A percentile compares a stretch with the other conserved stretches of the same genome.
These are phyloP conservation scores for Cercospora nicotianae DNA, from an alignment of 2,329 filamentous ascomycete genomes.

Conservation along the genomic window DNA sequence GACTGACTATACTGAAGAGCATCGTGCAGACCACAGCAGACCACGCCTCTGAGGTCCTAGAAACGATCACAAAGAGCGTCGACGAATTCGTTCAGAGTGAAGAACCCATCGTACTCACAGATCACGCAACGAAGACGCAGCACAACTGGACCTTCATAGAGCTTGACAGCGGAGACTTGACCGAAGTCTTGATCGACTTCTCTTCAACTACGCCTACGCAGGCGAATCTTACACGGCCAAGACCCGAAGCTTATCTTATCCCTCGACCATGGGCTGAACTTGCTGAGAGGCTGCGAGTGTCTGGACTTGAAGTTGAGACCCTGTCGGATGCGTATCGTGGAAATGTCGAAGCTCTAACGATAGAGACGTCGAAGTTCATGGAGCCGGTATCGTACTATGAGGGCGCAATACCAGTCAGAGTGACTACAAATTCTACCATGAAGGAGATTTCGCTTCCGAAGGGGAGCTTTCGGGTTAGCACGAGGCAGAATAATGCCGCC, in stretches of 20 bases:
- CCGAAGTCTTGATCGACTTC: constrained; percentile 40
- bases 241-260: constrained; percentile 41
- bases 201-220: constrained; percentile 39
- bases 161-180: constrained; percentile 35
- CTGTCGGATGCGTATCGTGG: constrained; percentile 35
- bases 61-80: constrained; percentile 36
- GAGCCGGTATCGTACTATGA: constrained; percentile 37
- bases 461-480: constrained; percentile 40
- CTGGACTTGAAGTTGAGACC: constrained; percentile 39
- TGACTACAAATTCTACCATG: constrained; percentile 34
- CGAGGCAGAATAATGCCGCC: constrained; percentile 42
- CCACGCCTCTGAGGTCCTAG: constrained; percentile 32
- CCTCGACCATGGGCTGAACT: constrained; percentile 40
- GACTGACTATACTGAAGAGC: constrained; percentile 39
- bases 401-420: constrained; percentile 37
- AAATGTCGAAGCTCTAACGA: constrained; percentile 40
- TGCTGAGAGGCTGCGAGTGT: constrained; percentile 36
- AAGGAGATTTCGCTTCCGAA: constrained; percentile 35
- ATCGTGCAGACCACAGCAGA: constrained; percentile 40
- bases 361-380: constrained; percentile 35
- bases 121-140: constrained; percentile 33
- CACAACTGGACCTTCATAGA: constrained; percentile 41
- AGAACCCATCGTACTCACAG: constrained; percentile 38
- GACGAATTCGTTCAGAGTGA: constrained; percentile 32
- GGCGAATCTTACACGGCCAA: constrained; percentile 39